Evolutionary conservation across 441 rosid genomes (phyloP).

Genomic region (Populus tomentosa): DNA sequence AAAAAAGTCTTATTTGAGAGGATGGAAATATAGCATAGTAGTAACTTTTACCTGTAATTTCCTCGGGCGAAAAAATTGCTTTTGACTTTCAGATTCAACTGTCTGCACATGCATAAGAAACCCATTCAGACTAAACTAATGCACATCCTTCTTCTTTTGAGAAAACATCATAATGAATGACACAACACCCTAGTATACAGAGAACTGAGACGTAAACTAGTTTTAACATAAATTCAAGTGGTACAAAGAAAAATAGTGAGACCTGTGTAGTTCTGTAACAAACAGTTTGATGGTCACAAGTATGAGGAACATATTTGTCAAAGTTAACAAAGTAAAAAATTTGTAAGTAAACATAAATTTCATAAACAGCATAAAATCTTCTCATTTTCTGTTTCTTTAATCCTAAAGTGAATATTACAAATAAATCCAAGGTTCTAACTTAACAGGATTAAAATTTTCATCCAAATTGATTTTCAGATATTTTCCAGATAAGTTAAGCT

Average conservation of each 20-base stretch:
- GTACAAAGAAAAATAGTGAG: background rate
- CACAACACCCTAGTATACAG: background rate
- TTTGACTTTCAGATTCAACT: constrained; percentile 66
- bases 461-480: background rate
- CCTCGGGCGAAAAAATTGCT: constrained; percentile 69
- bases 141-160: background rate
- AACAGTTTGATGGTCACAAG: background rate
- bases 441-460: background rate
- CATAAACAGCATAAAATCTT: background rate
- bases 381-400: background rate
- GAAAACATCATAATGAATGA: background rate
- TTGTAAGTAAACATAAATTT: no score
- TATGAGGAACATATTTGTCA: background rate
- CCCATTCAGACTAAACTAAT: background rate
- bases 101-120: constrained; percentile 36
- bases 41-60: constrained; percentile 44
- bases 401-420: background rate
- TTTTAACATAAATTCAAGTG: background rate
- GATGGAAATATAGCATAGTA: background rate
- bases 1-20: background rate
- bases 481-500: background rate
- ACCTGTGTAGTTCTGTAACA: background rate
- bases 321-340: background rate
- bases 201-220: background rate
- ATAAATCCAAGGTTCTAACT: background rate